Evolutionary conservation across 2,329 filamentous ascomycete genomes (phyloP), one percentile per base, ranked within the genome.

Genomic region (Trichoderma harzianum): DNA sequence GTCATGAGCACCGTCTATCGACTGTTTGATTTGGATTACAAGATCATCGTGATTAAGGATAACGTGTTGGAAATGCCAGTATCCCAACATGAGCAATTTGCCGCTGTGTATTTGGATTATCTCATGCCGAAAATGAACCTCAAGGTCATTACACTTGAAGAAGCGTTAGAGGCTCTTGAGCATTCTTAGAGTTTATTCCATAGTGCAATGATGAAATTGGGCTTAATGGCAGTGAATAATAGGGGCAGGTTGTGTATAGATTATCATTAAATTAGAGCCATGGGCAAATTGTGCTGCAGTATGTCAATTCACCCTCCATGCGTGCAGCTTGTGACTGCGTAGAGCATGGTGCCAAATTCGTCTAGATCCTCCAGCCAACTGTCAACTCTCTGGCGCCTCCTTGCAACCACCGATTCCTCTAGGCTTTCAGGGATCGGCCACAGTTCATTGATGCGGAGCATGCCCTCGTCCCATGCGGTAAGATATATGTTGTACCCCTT

Each of bases 281-380:
- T 43, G 39, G 6, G 3, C 7, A 18, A 47, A 12, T 12, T 21
- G 3, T 30, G 34, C 14, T 18, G 26, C 7, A 28, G 11, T 14
- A 8, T 36, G 11, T 61, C 30, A 43, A 53, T 12, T 32, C 32
- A 82, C 3, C 74, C 76, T 2, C 78, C 82, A 74, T 87, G 83
- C 0, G 84, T 86, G 63, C 80, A 83, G 57, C 80, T 82, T 0
- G 83, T 84, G 0, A 87, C 83, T 0, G 84, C 80, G 73, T 86
- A 88, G 1, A 89, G 64, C 84, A 87, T 86, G 24, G 82, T 86
- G 1, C 87, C 86, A 76, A 84, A 88, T 63, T 87, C 86, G 74
- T 89, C 87, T 1, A 86, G 77, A 18, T 78, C 76, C 66, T 85
- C 82, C 7, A 89, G 70, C 87, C 87, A 89, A 21, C 75, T 77